A percentile compares a stretch with the other conserved stretches of the same genome.
These are phyloP conservation scores for Cercospora brassicicola DNA, from an alignment of 2,329 filamentous ascomycete species.

Conservation along the genomic window DNA sequence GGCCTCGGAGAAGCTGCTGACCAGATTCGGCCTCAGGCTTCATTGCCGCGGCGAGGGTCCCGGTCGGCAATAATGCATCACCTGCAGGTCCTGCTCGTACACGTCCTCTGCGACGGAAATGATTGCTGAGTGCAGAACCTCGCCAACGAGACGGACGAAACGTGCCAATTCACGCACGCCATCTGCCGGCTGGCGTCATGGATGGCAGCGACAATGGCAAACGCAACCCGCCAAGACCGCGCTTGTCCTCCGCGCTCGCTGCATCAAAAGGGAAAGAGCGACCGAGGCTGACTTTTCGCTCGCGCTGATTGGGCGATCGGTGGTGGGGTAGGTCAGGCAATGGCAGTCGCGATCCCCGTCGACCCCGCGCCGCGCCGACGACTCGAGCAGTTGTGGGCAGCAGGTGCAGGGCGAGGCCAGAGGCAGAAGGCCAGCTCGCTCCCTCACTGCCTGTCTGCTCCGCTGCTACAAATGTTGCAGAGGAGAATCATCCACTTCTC, in stretches of 20 bases:
- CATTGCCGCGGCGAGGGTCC: no score
- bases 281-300: slow-evolving; percentile 5
- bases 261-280: slow-evolving; percentile 5
- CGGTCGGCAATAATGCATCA: no score
- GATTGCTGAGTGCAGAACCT: no score
- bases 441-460: neutral
- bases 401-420: neutral
- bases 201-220: neutral
- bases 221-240: neutral
- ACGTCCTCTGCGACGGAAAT: no score
- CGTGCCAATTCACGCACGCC: neutral
- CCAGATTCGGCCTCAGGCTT: no score
- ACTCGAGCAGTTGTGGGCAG: neutral
- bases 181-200: neutral
- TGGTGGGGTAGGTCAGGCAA: neutral
- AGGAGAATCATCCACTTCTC: neutral
- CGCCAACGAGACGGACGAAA: no score
- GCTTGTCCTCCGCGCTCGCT: slow-evolving; percentile 6
- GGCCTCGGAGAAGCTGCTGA: no score
- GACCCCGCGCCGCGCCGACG: slow-evolving; percentile 1
- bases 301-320: neutral
- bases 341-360: neutral
- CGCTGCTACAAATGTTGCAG: neutral
- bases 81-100: no score
- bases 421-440: neutral